Evolutionary conservation across 495 filamentous ascomycete genomes (phyloP).

Genomic region (Neurospora sp.): DNA sequence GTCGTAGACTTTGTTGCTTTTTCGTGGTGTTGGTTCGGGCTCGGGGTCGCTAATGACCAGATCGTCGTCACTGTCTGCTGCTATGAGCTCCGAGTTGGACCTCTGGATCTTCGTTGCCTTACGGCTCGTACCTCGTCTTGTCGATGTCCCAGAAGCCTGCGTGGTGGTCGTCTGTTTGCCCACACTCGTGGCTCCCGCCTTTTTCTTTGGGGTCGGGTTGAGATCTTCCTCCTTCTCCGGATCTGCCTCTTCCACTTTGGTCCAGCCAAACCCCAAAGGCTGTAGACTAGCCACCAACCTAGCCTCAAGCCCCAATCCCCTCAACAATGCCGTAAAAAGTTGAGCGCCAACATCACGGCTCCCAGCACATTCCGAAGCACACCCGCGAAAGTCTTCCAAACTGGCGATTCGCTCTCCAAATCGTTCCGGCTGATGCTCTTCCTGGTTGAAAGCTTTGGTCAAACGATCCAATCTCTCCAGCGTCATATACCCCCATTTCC

Average conservation of each 20-base stretch:
- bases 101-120: conserved; percentile 12
- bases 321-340: conserved; percentile 81
- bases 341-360: conserved; percentile 84
- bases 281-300: conserved; percentile 78
- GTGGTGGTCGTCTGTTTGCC: conserved; percentile 12
- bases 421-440: conserved; percentile 45
- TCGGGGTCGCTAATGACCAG: conserved; percentile 26
- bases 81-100: conserved; percentile 30
- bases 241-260: conserved; percentile 65
- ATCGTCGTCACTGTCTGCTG: conserved; percentile 31
- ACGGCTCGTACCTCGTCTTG: conserved; percentile 38
- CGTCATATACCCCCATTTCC: conserved; percentile 81
- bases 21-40: conserved; percentile 7
- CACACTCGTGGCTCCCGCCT: neutral
- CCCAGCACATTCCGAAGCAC: conserved; percentile 63
- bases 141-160: conserved; percentile 9
- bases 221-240: conserved; percentile 26
- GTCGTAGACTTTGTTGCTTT: conserved; percentile 41
- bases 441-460: conserved; percentile 52
- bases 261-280: conserved; percentile 85
- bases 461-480: conserved; percentile 57
- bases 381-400: conserved; percentile 54
- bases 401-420: conserved; percentile 67
- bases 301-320: conserved; percentile 71
- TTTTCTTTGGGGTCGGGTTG: conserved; percentile 12